Conservation (phyloP, 306 rosid genomes). For the Quercus dentata region DNA sequence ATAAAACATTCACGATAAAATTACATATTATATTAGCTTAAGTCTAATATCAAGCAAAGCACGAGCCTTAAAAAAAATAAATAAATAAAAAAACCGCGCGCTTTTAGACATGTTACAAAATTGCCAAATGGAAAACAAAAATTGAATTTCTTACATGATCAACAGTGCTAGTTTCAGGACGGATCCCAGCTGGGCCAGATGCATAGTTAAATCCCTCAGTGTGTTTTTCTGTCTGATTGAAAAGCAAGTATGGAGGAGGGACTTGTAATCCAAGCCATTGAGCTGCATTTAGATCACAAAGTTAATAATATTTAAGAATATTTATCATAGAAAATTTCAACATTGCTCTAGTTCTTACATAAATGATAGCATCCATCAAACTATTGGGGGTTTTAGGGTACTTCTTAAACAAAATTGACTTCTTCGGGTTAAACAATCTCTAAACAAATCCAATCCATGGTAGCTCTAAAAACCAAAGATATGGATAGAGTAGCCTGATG, state of each 20-base stretch:
- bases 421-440: too few relatives aligned
- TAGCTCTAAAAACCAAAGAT: too few relatives aligned
- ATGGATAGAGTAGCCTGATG: too few relatives aligned
- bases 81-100: neutral
- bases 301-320: neutral
- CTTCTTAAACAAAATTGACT: too few relatives aligned
- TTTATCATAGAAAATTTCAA: neutral
- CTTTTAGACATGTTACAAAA: too few relatives aligned
- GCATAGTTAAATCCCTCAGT: conserved; percentile 1
- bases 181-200: neutral
- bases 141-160: neutral
- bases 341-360: neutral
- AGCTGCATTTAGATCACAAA: neutral
- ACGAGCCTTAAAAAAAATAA: neutral
- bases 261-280: neutral
- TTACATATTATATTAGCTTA: too few relatives aligned
- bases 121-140: neutral
- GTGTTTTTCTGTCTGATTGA: neutral
- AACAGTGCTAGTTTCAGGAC: neutral
- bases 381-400: neutral
- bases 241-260: neutral
- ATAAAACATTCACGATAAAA: neutral
- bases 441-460: too few relatives aligned
- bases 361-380: neutral
- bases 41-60: too few relatives aligned